Conservation (phyloP, 2,329 filamentous ascomycete species). For the Penicillium capsulatum region DNA sequence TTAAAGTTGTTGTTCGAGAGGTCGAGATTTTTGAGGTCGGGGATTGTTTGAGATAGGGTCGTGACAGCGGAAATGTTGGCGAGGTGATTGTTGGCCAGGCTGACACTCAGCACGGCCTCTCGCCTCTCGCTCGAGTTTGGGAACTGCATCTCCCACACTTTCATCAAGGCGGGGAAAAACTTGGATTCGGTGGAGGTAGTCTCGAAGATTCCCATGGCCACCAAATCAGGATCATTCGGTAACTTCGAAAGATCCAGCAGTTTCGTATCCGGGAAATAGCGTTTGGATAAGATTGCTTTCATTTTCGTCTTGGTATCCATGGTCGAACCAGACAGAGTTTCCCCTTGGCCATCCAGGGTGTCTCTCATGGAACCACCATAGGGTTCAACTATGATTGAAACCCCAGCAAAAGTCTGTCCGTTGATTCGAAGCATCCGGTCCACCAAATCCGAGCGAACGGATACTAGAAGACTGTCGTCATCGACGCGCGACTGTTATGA, state of each 20-base stretch:
- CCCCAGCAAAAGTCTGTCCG: slow-evolving; percentile 64
- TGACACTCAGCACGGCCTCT: slow-evolving; percentile 76
- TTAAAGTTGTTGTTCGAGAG: slow-evolving; percentile 78
- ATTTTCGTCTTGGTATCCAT: slow-evolving; percentile 65
- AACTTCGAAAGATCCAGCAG: slow-evolving; percentile 79
- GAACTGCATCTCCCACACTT: slow-evolving; percentile 74
- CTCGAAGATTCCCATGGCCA: slow-evolving; percentile 71
- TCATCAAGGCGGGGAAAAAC: slow-evolving; percentile 89
- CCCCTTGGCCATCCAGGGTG: slow-evolving; percentile 20
- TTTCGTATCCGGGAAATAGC: slow-evolving; percentile 69
- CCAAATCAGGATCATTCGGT: slow-evolving; percentile 65
- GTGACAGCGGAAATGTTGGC: slow-evolving; percentile 68
- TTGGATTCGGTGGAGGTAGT: slow-evolving; percentile 69
- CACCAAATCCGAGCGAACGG: slow-evolving; percentile 60
- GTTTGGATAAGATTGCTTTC: slow-evolving; percentile 64
- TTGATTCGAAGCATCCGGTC: slow-evolving; percentile 65
- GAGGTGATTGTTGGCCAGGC: slow-evolving; percentile 75
- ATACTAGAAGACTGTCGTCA: slow-evolving; percentile 66
- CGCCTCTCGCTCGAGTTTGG: slow-evolving; percentile 66
- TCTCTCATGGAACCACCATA: slow-evolving; percentile 34
- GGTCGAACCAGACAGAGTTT: slow-evolving; percentile 43
- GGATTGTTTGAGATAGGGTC: slow-evolving; percentile 71
- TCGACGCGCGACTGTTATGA: slow-evolving; percentile 63
- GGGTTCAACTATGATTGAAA: slow-evolving; percentile 53
- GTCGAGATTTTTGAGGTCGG: slow-evolving; percentile 82